Base-by-base conservation (phyloP, 805 yeast genomes). In the Ogataea angusta region DNA sequence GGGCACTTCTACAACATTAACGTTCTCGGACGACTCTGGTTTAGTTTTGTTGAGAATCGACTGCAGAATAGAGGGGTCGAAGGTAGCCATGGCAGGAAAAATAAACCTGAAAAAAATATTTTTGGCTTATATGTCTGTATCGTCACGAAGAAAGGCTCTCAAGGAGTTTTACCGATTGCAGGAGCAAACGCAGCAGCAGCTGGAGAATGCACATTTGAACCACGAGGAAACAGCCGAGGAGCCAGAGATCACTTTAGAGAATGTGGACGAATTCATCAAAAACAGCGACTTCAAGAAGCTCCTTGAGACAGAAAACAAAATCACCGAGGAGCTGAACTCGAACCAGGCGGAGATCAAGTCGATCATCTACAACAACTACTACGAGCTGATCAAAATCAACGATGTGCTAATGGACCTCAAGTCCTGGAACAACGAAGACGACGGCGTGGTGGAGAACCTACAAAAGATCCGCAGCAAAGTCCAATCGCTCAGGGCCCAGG, bases 311-410 rank as follows among this genome's bases (percentile, higher is more conserved):
- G 70, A 69, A n/a, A 69, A 68, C 43, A 56, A 48, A 9, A 65
- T 76, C 7, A 68, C 71, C 17, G 67, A 67, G 22, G 66, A 68
- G 37, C 63, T 78, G 41, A 76, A 74, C 43, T 58, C 75, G 12
- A 77, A 73, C 37, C 80, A 77, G 45, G 73, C 77, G 52, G 78
- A 76, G 33, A 80, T 81, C 47, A 83, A 83, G 51, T 76, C 84
- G 21, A 81, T 83, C 30, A 80, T 83, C 9, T 83, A 83, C 59
- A 85, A 83, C 59, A 83, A 83, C 53, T 83, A 83, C 66, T 81
- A 78, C 57, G 90, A 83, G 46, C 63, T 83, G 48, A 81, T 83
- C 53, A 80, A 80, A 52, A 73, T 83, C 43, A 81, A 78, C 51
- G 76, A 79, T 34, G 73, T 81, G 3, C 60, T 83, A 37, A 59